Percentiles rank a stretch among this genome's conserved stretches.
Conservation (phyloP, 1,139 yeast genomes). For the Yamadazyma pseudoaaseri region DNA sequence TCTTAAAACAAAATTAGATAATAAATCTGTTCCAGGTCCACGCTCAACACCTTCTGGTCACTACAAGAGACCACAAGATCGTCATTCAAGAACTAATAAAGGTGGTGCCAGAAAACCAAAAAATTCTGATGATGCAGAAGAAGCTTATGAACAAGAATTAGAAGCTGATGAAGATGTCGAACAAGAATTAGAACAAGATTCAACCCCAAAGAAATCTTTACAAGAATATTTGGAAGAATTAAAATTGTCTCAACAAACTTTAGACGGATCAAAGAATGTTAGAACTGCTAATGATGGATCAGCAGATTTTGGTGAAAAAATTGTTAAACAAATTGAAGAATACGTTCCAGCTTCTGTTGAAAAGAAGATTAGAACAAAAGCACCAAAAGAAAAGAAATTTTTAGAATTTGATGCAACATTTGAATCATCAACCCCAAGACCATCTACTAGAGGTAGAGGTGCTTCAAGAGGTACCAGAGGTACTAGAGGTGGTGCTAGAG, state of each 20-base stretch:
- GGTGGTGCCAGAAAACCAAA: conserved; percentile 79
- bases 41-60: conserved; percentile 51
- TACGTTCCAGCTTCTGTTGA: conserved; percentile 54
- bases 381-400: conserved; percentile 66
- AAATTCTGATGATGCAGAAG: conserved; percentile 71
- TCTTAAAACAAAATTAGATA: conserved; percentile 70
- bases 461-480: conserved; percentile 33
- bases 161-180: conserved; percentile 66
- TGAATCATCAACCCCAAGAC: conserved; percentile 43
- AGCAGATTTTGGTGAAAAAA: conserved; percentile 62
- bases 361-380: conserved; percentile 63
- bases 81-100: conserved; percentile 82
- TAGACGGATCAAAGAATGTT: conserved; percentile 39
- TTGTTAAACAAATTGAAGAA: conserved; percentile 57
- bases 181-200: conserved; percentile 35
- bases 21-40: conserved; percentile 67
- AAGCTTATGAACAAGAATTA: conserved; percentile 51
- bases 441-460: conserved; percentile 22
- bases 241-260: conserved; percentile 45
- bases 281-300: conserved; percentile 62
- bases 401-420: conserved; percentile 67
- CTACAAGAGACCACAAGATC: conserved; percentile 69
- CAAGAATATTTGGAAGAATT: conserved; percentile 73
- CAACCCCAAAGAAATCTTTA: conserved; percentile 55
- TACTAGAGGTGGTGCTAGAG: conserved; percentile 23